These are phyloP conservation scores for Coniella vitis DNA, from an alignment of 2,329 filamentous ascomycete genomes.

Conservation along the genomic window DNA sequence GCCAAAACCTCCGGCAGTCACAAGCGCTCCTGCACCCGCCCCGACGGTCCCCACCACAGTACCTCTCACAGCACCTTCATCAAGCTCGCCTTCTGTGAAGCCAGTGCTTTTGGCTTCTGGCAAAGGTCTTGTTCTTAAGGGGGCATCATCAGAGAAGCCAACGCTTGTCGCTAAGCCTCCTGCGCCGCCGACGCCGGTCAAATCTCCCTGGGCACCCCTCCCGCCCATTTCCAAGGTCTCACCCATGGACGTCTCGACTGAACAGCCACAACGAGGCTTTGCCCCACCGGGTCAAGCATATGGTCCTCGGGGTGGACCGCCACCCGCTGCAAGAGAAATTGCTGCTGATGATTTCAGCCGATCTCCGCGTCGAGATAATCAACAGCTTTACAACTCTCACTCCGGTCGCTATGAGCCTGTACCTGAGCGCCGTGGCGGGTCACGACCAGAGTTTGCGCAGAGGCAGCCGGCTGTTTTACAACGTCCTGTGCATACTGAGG, in stretches of 20 bases:
- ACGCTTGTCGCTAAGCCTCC: conserved; percentile 68
- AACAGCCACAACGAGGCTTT: conserved; percentile 34
- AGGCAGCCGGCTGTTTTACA: conserved; percentile 76
- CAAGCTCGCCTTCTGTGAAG: conserved; percentile 36
- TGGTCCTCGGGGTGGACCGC: conserved; percentile 45
- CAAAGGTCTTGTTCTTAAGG: conserved; percentile 55
- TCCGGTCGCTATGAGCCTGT: conserved; percentile 91
- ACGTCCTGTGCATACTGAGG: conserved; percentile 56
- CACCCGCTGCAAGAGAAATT: conserved; percentile 68
- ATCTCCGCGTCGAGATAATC: conserved; percentile 70
- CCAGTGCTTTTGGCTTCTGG: conserved; percentile 42
- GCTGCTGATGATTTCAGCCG: conserved; percentile 91
- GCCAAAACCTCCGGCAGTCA: conserved; percentile 26
- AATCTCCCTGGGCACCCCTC: conserved; percentile 85
- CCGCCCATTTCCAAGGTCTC: conserved; percentile 79
- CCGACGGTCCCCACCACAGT: no score
- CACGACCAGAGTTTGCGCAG: conserved; percentile 58
- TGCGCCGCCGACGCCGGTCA: conserved; percentile 60
- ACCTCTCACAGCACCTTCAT: conserved; percentile 28
- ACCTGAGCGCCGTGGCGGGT: conserved; percentile 64
- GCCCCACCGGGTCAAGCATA: conserved; percentile 46
- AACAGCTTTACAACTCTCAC: conserved; percentile 90
- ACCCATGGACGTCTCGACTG: conserved; percentile 51
- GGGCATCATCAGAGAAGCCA: conserved; percentile 56
- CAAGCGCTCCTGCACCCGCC: no score